A percentile compares a stretch with the other conserved stretches of the same genome.
Evolutionary conservation across 441 rosid genomes (phyloP).

Genomic region (Corymbia citriodora): DNA sequence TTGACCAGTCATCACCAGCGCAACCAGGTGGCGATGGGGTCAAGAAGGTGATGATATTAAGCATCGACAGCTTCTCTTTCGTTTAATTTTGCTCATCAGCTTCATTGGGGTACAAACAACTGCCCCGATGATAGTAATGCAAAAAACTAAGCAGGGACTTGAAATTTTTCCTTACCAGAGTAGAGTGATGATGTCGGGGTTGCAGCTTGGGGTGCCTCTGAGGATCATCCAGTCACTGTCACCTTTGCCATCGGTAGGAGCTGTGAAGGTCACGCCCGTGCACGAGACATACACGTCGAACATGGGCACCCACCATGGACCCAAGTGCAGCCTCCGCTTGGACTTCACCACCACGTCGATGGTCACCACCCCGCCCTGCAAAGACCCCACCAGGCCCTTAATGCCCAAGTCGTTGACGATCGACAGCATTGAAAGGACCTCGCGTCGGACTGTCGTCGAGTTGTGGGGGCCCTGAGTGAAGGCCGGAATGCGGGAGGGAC

Average conservation of each 20-base stretch:
- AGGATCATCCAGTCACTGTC: background rate
- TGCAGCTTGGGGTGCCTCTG: background rate
- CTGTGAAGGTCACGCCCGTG: background rate
- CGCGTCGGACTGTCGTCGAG: background rate
- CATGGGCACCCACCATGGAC: background rate
- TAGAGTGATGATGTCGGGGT: background rate
- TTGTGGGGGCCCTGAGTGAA: background rate
- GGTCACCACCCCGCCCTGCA: background rate
- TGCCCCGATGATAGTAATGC: background rate
- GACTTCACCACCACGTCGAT: background rate
- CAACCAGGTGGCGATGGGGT: background rate
- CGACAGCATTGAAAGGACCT: accelerated
- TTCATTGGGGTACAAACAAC: background rate
- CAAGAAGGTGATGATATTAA: background rate
- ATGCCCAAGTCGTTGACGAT: background rate
- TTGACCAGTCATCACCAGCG: background rate
- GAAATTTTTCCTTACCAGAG: background rate
- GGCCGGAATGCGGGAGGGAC: accelerated
- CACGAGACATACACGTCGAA: background rate
- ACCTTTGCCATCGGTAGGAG: background rate
- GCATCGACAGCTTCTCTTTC: background rate
- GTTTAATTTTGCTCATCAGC: background rate
- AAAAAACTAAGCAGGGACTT: background rate
- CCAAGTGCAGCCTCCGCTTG: background rate
- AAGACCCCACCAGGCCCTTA: background rate